Evolutionary conservation across 2,329 filamentous ascomycete species (phyloP), one percentile per base, ranked within the genome.

Genomic region (Diaporthe aspalathi): DNA sequence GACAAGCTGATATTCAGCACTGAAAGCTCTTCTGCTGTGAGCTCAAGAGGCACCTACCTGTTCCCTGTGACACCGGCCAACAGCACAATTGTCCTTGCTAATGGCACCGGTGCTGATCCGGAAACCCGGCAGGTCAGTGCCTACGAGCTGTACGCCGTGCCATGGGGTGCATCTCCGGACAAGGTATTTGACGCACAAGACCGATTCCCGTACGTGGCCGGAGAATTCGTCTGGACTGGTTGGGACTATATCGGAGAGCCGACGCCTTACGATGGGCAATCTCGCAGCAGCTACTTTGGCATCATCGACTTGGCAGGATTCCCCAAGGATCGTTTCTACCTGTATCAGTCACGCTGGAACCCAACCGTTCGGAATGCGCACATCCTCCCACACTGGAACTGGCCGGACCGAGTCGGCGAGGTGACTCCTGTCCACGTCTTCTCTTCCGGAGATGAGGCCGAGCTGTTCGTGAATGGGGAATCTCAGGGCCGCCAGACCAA

Each of bases 301-400:
- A 88, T 89, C 71, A 82, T 89, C 52, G 87, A 89, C 68, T 78
- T 89, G 17, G 87, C 87, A 0, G 87, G 87, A 0, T 89, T 89
- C 78, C 82, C 81, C 71, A 89, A 89, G 76, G 87, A 89, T 70
- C 80, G 87, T 0, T 89, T 84, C 77, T 88, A 82, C 73, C 74
- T 89, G 4, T 89, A 89, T 73, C 87, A 88, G 74, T 77, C 86
- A 0, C 83, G 85, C 9, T 89, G 87, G 88, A 79, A 83, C 2
- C 80, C 86, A 0, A 82, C 85, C 20, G 70, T 87, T 0, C 78
- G 75, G 2, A 83, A 84, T 77, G 87, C 85, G 3, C 86, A 88
- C 74, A 84, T 89, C 24, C 81, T 89, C 0, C 87, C 87, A 5
- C 87, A 89, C 74, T 89, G 87, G 87, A 87, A 80, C n/a, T 89